These are phyloP conservation scores for Salix purpurea DNA, from an alignment of 345 rosid species.

Conservation along the genomic window DNA sequence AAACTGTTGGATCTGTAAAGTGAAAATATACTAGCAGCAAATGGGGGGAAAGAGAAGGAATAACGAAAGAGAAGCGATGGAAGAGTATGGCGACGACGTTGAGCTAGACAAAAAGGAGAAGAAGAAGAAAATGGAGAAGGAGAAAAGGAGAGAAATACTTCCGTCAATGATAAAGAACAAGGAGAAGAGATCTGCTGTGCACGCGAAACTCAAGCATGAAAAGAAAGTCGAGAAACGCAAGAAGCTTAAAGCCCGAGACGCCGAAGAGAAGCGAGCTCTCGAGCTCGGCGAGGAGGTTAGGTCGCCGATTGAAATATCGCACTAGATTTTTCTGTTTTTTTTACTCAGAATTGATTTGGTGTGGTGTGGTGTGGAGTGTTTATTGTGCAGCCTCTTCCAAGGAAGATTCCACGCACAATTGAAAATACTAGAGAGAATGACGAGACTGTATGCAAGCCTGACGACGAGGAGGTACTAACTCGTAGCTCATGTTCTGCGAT, in stretches of 20 bases:
- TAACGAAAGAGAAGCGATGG: not conserved
- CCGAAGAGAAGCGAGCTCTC: slow-evolving; percentile 68
- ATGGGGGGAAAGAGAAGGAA: slow-evolving; percentile 12
- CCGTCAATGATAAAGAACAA: slow-evolving; percentile 93
- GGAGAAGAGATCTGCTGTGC: slow-evolving; percentile 75
- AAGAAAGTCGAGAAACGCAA: slow-evolving; percentile 88
- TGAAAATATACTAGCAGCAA: not conserved
- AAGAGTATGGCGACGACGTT: not conserved
- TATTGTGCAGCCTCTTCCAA: slow-evolving; percentile 59
- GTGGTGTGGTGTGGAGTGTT: not conserved
- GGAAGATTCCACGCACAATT: slow-evolving; percentile 66
- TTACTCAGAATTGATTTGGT: not conserved
- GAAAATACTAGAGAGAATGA: slow-evolving; percentile 91
- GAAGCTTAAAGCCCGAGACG: slow-evolving; percentile 72
- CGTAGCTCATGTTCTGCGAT: not conserved
- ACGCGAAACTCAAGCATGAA: slow-evolving; percentile 72
- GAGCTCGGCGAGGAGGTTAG: slow-evolving; percentile 93
- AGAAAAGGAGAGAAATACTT: slow-evolving; percentile 42
- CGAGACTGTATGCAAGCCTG: slow-evolving; percentile 85
- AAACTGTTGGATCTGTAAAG: not conserved
- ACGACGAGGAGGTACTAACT: slow-evolving; percentile 74
- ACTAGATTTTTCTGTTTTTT: not conserved
- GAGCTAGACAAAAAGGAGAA: not conserved
- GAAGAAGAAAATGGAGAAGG: slow-evolving; percentile 19
- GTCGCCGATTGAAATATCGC: not conserved